Evolutionary conservation across 2,329 filamentous ascomycete species (phyloP).

Genomic region (Tolypocladium ovalisporum): DNA sequence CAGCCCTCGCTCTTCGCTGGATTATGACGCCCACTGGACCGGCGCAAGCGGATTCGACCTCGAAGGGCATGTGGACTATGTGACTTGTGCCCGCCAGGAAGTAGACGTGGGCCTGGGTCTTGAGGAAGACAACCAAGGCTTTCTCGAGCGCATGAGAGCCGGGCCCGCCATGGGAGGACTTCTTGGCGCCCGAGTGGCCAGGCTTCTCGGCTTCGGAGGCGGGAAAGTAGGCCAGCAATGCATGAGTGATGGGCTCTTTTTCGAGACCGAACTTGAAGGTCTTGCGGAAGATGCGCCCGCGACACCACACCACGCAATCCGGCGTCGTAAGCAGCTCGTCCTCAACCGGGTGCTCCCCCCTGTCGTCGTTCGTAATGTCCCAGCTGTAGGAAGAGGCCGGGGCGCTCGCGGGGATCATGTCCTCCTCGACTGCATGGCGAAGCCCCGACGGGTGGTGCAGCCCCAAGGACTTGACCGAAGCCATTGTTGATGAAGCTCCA

Average conservation of each 20-base stretch:
- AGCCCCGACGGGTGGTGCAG: slow-evolving; percentile 81
- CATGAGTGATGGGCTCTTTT: slow-evolving; percentile 76
- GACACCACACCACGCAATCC: slow-evolving; percentile 76
- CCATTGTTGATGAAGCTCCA: slow-evolving; percentile 49
- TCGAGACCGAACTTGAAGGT: slow-evolving; percentile 80
- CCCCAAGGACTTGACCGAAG: slow-evolving; percentile 80
- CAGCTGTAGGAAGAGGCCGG: slow-evolving; percentile 60
- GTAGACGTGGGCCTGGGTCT: slow-evolving; percentile 86
- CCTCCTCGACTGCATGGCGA: slow-evolving; percentile 71
- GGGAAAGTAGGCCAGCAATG: slow-evolving; percentile 74
- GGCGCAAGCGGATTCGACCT: slow-evolving; percentile 78
- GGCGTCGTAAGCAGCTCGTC: slow-evolving; percentile 74
- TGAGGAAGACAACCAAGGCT: slow-evolving; percentile 82
- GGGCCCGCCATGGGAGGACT: slow-evolving; percentile 7
- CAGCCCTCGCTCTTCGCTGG: slow-evolving; percentile 59
- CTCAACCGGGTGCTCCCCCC: slow-evolving; percentile 37
- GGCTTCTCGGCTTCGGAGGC: slow-evolving; percentile 30
- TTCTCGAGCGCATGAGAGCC: slow-evolving; percentile 32
- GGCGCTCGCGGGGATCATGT: slow-evolving; percentile 60
- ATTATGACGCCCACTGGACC: slow-evolving; percentile 76
- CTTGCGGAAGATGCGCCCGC: slow-evolving; percentile 74
- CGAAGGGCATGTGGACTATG: slow-evolving; percentile 87
- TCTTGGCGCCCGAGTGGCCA: slow-evolving; percentile 2
- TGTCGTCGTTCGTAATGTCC: slow-evolving; percentile 45
- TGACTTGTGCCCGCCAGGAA: slow-evolving; percentile 82